These are phyloP conservation scores for Dactylorhiza incarnata DNA, from an alignment of 106 monocot genomes.

Conservation along the genomic window DNA sequence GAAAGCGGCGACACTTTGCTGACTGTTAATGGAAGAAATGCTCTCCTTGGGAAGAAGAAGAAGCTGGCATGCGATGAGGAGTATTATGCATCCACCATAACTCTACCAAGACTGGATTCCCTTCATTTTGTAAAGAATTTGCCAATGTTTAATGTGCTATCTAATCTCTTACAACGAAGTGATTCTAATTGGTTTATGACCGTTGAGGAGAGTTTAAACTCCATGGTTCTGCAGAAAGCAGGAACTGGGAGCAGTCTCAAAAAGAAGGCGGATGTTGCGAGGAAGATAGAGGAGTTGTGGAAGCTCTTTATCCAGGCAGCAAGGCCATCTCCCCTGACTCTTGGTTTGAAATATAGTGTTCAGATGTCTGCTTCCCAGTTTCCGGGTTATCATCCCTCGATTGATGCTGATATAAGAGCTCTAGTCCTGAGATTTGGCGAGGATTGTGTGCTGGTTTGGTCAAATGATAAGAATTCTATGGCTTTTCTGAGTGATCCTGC, in stretches of 20 bases:
- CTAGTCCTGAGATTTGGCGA: slow-evolving; percentile 87
- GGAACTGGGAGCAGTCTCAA: slow-evolving; percentile 25
- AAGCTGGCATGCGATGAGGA: slow-evolving; percentile 82
- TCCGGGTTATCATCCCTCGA: slow-evolving; percentile 45
- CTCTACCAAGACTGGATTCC: slow-evolving; percentile 48
- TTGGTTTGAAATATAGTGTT: slow-evolving; percentile 48
- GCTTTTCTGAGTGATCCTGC: slow-evolving; percentile 76
- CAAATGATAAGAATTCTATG: slow-evolving; percentile 88
- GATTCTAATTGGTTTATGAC: slow-evolving; percentile 79
- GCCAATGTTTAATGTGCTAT: slow-evolving; percentile 36
- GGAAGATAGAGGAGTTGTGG: slow-evolving; percentile 78
- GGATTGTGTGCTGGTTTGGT: slow-evolving; percentile 81
- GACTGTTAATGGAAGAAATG: slow-evolving; percentile 8
- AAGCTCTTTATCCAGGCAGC: slow-evolving; percentile 65
- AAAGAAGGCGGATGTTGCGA: slow-evolving; percentile 74
- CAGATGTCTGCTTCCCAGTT: slow-evolving; percentile 30
- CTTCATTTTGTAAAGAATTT: slow-evolving; percentile 76
- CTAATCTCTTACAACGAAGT: slow-evolving; percentile 46
- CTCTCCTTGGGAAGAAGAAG: slow-evolving; percentile 59
- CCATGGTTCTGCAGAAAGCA: slow-evolving; percentile 15
- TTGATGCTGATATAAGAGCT: slow-evolving; percentile 90
- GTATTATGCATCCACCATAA: slow-evolving; percentile 76
- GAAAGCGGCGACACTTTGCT: not conserved
- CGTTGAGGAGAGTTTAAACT: slow-evolving; percentile 89
- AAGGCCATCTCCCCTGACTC: slow-evolving; percentile 47